Conservation (phyloP, 352 stramenopile species). For the Globisporangium radiosum region DNA sequence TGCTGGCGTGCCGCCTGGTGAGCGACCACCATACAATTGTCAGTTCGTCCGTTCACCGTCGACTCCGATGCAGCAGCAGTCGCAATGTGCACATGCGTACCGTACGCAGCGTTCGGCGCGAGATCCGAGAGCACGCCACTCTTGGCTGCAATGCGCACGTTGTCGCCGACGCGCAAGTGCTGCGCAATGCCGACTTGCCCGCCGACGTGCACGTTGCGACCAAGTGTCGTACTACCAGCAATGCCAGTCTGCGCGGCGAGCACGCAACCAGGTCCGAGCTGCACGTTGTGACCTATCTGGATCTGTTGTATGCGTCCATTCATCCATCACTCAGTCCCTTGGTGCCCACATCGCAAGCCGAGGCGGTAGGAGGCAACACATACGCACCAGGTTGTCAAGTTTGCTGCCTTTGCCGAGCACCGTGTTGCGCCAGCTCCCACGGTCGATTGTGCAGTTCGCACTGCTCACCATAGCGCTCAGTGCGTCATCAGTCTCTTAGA, state of each 20-base stretch:
- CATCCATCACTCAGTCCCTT: background rate
- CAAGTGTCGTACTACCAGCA: slow-evolving; percentile 72
- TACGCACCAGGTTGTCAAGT: slow-evolving; percentile 70
- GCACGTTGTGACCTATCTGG: slow-evolving; percentile 84
- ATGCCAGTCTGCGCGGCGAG: slow-evolving; percentile 80
- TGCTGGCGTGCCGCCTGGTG: slow-evolving; percentile 52
- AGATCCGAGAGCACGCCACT: slow-evolving; percentile 80
- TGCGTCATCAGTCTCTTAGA: no score
- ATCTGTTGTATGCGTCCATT: slow-evolving; percentile 30
- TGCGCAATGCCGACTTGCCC: slow-evolving; percentile 82
- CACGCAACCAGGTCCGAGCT: slow-evolving; percentile 63
- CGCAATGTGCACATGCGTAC: slow-evolving; percentile 13
- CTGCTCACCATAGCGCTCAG: slow-evolving; percentile 14
- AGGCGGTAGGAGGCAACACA: no score
- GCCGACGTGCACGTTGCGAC: slow-evolving; percentile 68
- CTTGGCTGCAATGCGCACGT: slow-evolving; percentile 81
- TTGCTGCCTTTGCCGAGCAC: slow-evolving; percentile 67
- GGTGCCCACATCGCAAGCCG: no score
- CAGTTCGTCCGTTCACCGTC: no score
- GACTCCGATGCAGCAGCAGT: background rate
- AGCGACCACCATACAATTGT: background rate
- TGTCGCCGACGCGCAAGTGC: slow-evolving; percentile 71
- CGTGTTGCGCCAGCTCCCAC: slow-evolving; percentile 82
- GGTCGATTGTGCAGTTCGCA: slow-evolving; percentile 75
- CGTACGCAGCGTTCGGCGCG: slow-evolving; percentile 43